Evolutionary conservation across 176 grass and related monocot species (phyloP), one percentile per base, ranked within the genome.

Genomic region (Paspalum vaginatum): DNA sequence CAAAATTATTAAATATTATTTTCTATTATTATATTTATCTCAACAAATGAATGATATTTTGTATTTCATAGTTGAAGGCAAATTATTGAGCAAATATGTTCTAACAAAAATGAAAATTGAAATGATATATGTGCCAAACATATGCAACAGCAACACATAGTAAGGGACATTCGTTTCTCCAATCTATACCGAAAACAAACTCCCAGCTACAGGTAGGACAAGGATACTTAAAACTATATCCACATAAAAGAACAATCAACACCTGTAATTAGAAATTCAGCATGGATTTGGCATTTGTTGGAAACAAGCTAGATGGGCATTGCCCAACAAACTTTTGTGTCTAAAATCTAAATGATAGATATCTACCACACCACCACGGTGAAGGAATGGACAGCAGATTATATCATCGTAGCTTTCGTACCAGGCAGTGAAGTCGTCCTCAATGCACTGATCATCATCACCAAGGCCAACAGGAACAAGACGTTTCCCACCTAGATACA

Each of bases 391-490:
- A 21, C 39, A 76, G 2, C 2, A 71, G 7, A 87, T 44, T 66
- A 78, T 68, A 80, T 46, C 21, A 46, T 62, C 2, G 8, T 74
- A 17, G 14, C 40, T 57, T 88, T 72, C 81, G 60, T 93, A 93
- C 92, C 95, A 95, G 76, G 92, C 86, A 15, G 82, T 93, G 83
- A 95, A 95, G 37, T 99, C 93, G 83, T 99, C 96, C 73, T 99
- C 96, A 75, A 99, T 99, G 77, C 89, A 99, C 73, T 95, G 96
- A 77, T 99, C 90, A 80, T 99, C 96, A 77, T 99, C 96, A 86
- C 96, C 96, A 70, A 99, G 79, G 62, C 96, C 96, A 56, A 93
- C 83, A 15, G 93, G 82, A 78, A 91, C 70, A 81, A 99, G 89
- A 77, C 79, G 84, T 77, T 93, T 93, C 64, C 81, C 96, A 91